Percentiles rank a stretch among this genome's conserved stretches.
Evolutionary conservation across 176 grass and related monocot species (phyloP).

Genomic region (Saccharum officinarum): DNA sequence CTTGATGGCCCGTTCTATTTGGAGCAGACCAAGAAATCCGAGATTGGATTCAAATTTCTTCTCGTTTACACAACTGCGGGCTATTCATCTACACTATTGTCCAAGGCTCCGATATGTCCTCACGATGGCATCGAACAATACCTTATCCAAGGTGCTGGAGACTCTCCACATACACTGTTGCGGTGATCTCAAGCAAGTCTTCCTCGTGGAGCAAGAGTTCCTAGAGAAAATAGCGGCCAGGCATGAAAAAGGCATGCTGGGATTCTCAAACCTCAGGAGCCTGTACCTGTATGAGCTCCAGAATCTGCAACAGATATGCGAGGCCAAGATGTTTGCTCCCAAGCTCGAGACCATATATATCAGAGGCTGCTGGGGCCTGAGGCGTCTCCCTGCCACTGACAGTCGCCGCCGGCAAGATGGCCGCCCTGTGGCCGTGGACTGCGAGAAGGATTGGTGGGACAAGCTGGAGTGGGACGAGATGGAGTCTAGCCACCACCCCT

Average conservation of each 20-base stretch:
- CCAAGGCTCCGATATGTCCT: not conserved
- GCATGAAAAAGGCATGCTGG: not conserved
- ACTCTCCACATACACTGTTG: not conserved
- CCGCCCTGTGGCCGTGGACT: not conserved
- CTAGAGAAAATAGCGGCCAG: not conserved
- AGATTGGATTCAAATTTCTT: too few relatives aligned
- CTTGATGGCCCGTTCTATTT: not conserved
- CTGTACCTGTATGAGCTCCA: not conserved
- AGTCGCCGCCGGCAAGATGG: not conserved
- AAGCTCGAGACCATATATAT: not conserved
- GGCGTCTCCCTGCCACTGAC: not conserved
- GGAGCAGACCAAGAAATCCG: not conserved
- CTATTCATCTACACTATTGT: not conserved
- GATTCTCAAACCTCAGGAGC: not conserved
- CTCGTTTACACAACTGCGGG: not conserved
- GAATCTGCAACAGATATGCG: not conserved
- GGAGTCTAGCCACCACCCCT: not conserved
- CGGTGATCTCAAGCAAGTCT: not conserved
- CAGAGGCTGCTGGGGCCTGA: slow-evolving; percentile 16
- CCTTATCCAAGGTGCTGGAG: not conserved
- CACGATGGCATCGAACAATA: not conserved
- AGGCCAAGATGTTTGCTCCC: not conserved
- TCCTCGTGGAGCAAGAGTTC: not conserved
- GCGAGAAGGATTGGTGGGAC: slow-evolving; percentile 27
- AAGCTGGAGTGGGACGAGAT: not conserved